phyloP scores from a whole-genome alignment of 129 eudicot species.

The Cynara cardunculus region DNA sequence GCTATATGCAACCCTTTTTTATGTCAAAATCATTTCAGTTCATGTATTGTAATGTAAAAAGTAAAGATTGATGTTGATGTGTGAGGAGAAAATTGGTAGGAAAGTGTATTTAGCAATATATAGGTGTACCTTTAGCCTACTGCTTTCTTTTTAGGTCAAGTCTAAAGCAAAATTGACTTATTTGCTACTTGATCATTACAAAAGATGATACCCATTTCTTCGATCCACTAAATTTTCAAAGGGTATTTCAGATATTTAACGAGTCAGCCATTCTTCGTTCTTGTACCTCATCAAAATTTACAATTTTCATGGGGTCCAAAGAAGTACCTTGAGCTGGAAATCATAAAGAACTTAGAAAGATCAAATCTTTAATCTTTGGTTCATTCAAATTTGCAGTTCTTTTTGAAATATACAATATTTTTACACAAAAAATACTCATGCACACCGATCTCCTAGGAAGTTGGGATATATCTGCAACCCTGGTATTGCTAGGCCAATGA shows the following conservation, averaged over 20 bases:
- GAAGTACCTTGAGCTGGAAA: neutral
- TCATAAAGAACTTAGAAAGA: neutral
- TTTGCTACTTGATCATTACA: conserved; percentile 5
- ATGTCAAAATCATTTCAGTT: too few species aligned
- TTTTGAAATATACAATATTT: neutral
- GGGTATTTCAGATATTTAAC: neutral
- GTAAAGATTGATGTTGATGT: too few species aligned
- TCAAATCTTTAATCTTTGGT: neutral
- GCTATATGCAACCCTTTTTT: neutral
- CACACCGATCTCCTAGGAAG: neutral
- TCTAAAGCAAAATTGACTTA: neutral
- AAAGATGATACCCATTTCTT: neutral
- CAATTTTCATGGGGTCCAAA: neutral
- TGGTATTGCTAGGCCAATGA: too few species aligned
- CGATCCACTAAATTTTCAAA: neutral
- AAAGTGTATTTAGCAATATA: too few species aligned
- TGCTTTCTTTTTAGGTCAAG: neutral
- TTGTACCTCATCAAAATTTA: neutral
- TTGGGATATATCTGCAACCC: neutral
- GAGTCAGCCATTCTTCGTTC: neutral
- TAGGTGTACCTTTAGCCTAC: too few species aligned
- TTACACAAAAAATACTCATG: too few species aligned
- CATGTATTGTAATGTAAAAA: too few species aligned
- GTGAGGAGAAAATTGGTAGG: too few species aligned
- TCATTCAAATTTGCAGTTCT: neutral